phyloP scores from a whole-genome alignment of 306 rosid species.

The Gastrolobium bilobum region DNA sequence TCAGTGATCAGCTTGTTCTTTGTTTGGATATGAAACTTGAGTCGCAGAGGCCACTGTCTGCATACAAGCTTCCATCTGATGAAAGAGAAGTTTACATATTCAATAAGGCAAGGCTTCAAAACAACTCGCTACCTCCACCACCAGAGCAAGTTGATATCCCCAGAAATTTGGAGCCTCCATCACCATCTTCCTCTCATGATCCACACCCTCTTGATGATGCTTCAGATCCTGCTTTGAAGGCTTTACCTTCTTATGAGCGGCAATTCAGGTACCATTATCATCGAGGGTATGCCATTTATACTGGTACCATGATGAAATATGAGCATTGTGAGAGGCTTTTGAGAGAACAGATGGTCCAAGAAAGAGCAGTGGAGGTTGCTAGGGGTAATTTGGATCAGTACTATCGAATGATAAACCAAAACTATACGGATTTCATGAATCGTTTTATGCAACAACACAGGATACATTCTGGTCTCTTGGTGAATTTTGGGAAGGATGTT shows the following conservation, averaged over 20 bases:
- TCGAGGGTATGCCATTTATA: slow-evolving; percentile 68
- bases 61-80: slow-evolving; percentile 88
- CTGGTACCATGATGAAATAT: slow-evolving; percentile 63
- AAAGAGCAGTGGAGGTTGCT: slow-evolving; percentile 92
- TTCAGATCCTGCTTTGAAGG: slow-evolving; percentile 94
- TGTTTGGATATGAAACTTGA: slow-evolving; percentile 84
- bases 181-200: slow-evolving; percentile 72
- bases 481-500: slow-evolving; percentile 77
- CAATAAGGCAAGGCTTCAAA: slow-evolving; percentile 80
- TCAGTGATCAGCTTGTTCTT: slow-evolving; percentile 86
- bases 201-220: slow-evolving; percentile 93
- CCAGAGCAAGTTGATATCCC: slow-evolving; percentile 68
- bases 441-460: slow-evolving; percentile 79
- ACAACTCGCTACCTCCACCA: slow-evolving; percentile 66
- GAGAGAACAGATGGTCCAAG: slow-evolving; percentile 93
- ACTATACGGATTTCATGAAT: slow-evolving; percentile 86
- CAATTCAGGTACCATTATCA: slow-evolving; percentile 88
- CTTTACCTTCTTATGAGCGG: slow-evolving; percentile 91
- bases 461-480: slow-evolving; percentile 83
- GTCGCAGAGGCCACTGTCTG: slow-evolving; percentile 72
- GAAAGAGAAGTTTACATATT: slow-evolving; percentile 82
- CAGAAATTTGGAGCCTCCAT: slow-evolving; percentile 65
- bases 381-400: slow-evolving; percentile 89
- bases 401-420: slow-evolving; percentile 75
- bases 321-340: slow-evolving; percentile 81